A percentile compares a stretch with the other conserved stretches of the same genome.
phyloP scores from a whole-genome alignment of 139 green algal species.

The Monoraphidium neglectum region DNA sequence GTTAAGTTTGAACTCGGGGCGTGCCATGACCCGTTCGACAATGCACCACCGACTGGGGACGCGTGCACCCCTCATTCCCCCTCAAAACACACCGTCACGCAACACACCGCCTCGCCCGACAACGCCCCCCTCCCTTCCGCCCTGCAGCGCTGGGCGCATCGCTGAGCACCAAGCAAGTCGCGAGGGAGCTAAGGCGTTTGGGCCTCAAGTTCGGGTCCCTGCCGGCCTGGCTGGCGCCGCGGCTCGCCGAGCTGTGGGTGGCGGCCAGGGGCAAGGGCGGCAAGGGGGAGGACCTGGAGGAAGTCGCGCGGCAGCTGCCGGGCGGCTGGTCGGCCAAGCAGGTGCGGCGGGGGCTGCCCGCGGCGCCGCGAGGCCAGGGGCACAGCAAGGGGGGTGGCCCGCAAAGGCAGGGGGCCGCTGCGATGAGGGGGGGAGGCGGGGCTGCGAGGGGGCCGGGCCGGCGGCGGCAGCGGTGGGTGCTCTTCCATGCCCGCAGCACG shows the following conservation, averaged over 20 bases:
- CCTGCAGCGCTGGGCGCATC: not conserved
- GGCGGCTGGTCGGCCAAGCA: conserved; percentile 40
- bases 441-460: not conserved
- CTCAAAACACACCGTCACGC: too few relatives aligned
- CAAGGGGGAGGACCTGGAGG: conserved; percentile 4
- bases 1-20: too few relatives aligned
- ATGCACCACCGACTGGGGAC: too few relatives aligned
- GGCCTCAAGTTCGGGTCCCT: conserved; percentile 44
- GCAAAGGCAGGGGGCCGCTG: too few relatives aligned
- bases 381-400: too few relatives aligned
- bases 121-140: not conserved
- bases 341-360: conserved; percentile 6
- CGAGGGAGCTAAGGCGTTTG: conserved; percentile 32
- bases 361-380: too few relatives aligned
- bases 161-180: conserved; percentile 10
- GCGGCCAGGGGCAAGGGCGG: conserved; percentile 7
- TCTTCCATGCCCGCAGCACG: not conserved
- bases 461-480: not conserved
- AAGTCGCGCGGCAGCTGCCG: conserved; percentile 19
- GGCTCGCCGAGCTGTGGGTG: conserved; percentile 18
- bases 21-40: too few relatives aligned
- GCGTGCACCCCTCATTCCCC: too few relatives aligned
- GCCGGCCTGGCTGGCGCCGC: conserved; percentile 11
- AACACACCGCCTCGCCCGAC: not conserved
- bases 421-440: not conserved